Percentiles rank a stretch among this genome's conserved stretches.
These are phyloP conservation scores for Colletotrichum plurivorum DNA, from an alignment of 2,329 filamentous ascomycete genomes.

Conservation along the genomic window DNA sequence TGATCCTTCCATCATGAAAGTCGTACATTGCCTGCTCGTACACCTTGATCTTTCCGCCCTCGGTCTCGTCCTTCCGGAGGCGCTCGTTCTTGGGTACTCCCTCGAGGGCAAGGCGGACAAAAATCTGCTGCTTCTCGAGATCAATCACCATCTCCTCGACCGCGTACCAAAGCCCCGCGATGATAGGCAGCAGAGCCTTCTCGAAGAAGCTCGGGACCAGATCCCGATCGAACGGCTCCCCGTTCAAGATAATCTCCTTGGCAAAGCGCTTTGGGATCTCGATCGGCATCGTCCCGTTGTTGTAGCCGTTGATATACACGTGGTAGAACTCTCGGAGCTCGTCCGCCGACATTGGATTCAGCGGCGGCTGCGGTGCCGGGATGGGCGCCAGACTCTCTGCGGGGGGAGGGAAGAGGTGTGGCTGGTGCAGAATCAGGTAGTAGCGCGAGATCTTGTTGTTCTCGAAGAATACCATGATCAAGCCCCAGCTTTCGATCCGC, in stretches of 20 bases:
- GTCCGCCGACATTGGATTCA: constrained; percentile 3
- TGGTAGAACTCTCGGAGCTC: not conserved
- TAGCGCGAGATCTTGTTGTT: constrained; percentile 18
- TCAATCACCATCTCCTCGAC: constrained; percentile 25
- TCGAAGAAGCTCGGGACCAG: not conserved
- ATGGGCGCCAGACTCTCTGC: not conserved
- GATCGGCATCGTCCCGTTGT: constrained; percentile 1
- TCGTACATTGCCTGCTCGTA: constrained; percentile 19
- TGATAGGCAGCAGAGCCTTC: not conserved
- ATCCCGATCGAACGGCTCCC: not conserved
- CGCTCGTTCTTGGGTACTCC: constrained; percentile 21
- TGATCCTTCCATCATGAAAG: constrained; percentile 5
- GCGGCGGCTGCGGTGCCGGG: not conserved
- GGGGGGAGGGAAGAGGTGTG: not conserved
- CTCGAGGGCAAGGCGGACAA: constrained; percentile 16
- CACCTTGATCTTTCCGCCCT: constrained; percentile 2
- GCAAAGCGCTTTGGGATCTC: constrained; percentile 12
- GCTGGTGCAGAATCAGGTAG: constrained; percentile 10
- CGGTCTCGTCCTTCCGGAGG: constrained; percentile 1
- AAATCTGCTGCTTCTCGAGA: constrained; percentile 20
- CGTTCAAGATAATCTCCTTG: not conserved
- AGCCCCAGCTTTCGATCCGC: constrained; percentile 1
- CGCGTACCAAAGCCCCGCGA: constrained; percentile 20
- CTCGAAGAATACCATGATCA: constrained; percentile 25
- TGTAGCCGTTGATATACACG: constrained; percentile 27